phyloP scores from a whole-genome alignment of 495 filamentous ascomycete species.

The Neurospora sp. region DNA sequence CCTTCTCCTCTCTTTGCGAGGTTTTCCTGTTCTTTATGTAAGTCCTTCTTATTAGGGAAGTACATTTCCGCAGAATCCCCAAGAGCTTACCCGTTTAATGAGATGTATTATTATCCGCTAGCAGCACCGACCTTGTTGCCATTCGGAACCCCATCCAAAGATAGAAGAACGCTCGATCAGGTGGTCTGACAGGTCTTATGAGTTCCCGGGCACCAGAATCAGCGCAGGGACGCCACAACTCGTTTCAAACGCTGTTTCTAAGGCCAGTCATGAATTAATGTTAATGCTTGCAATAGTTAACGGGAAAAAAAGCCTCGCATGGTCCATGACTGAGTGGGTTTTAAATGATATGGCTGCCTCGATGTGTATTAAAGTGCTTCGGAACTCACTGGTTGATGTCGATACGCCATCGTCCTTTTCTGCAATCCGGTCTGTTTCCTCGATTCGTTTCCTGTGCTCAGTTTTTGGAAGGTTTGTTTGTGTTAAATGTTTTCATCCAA shows the following conservation, averaged over 20 bases:
- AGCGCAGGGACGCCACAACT: background rate
- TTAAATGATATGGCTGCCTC: background rate
- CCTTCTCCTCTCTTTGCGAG: background rate
- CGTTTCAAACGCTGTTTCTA: background rate
- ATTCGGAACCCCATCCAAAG: background rate
- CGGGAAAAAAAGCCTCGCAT: background rate
- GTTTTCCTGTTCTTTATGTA: background rate
- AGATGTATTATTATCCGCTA: too few species aligned
- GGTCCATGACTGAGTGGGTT: background rate
- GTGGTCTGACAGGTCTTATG: background rate
- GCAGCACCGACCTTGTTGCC: background rate
- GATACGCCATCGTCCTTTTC: background rate
- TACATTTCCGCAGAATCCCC: background rate
- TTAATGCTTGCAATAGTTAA: background rate
- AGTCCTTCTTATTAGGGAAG: background rate
- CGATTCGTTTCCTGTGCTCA: too few species aligned
- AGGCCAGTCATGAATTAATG: background rate
- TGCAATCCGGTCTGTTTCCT: background rate
- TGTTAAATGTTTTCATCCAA: too few species aligned
- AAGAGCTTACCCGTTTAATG: background rate
- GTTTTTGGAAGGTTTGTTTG: too few species aligned
- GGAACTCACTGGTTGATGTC: background rate
- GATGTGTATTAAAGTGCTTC: background rate
- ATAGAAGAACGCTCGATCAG: background rate
- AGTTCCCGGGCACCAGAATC: background rate